Conservation (phyloP, 192 early-diverging fungal species). For the Coemansia sp. region DNA sequence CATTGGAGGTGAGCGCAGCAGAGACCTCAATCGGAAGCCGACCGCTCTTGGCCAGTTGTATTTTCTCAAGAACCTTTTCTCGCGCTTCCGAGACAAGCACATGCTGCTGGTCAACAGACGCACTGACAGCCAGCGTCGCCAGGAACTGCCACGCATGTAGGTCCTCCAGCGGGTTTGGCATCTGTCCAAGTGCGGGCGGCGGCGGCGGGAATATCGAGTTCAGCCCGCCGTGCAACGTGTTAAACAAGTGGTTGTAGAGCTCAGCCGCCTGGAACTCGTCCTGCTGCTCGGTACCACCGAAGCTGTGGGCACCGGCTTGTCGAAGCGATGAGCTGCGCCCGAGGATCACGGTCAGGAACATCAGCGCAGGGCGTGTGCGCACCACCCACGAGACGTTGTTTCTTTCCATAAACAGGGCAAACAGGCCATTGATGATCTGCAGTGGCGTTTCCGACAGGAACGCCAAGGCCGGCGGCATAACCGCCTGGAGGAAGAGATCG, state of each 20-base stretch:
- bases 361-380: conserved; percentile 80
- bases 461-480: conserved; percentile 80
- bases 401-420: conserved; percentile 83
- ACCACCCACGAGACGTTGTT: conserved; percentile 87
- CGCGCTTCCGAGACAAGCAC: conserved; percentile 87
- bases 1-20: conserved; percentile 72
- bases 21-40: conserved; percentile 61
- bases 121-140: conserved; percentile 92
- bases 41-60: conserved; percentile 63
- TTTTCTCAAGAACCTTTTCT: conserved; percentile 78
- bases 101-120: conserved; percentile 92
- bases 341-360: conserved; percentile 87
- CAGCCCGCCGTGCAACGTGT: conserved; percentile 72
- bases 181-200: conserved; percentile 43
- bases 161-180: conserved; percentile 61
- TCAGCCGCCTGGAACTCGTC: conserved; percentile 62
- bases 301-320: conserved; percentile 46
- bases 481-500: conserved; percentile 84
- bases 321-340: conserved; percentile 88
- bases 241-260: conserved; percentile 82
- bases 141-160: conserved; percentile 98
- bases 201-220: conserved; percentile 70
- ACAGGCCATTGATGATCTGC: conserved; percentile 74
- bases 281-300: conserved; percentile 39
- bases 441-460: conserved; percentile 84